phyloP scores from a whole-genome alignment of 140 eudicot species.

The Cichorium intybus region DNA sequence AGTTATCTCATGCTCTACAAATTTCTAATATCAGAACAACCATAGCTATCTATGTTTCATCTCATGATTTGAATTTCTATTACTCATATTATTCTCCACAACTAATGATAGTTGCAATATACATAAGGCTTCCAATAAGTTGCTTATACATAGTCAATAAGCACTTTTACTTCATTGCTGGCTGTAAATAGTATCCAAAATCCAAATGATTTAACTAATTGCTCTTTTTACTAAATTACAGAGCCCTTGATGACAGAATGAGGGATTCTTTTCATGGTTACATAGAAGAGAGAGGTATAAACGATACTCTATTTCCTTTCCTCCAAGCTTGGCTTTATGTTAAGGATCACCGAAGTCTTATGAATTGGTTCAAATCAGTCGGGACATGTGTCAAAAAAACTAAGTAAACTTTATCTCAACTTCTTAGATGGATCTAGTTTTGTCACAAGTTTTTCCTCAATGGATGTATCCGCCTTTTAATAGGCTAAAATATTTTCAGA shows the following conservation, averaged over 20 bases:
- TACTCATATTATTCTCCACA: not conserved
- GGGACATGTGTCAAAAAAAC: slow-evolving; percentile 46
- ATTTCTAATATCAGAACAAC: not conserved
- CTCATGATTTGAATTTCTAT: not conserved
- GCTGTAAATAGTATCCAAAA: not conserved
- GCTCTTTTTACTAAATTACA: slow-evolving; percentile 23
- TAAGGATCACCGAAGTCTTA: slow-evolving; percentile 80
- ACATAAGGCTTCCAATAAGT: too few relatives aligned
- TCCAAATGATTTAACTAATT: slow-evolving; percentile 12
- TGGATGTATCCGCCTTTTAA: not conserved
- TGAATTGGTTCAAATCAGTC: slow-evolving; percentile 83
- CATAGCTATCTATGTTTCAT: not conserved
- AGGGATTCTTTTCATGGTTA: slow-evolving; percentile 84
- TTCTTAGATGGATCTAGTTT: not conserved
- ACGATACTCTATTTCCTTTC: slow-evolving; percentile 75
- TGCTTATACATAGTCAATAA: not conserved
- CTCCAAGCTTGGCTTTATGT: slow-evolving; percentile 98
- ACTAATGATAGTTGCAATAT: not conserved
- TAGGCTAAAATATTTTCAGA: not conserved
- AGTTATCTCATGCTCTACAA: slow-evolving; percentile 27
- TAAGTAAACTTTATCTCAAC: slow-evolving; percentile 28
- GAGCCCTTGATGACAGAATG: slow-evolving; percentile 72
- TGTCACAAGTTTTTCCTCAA: not conserved
- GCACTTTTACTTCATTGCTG: not conserved
- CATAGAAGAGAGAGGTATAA: slow-evolving; percentile 84